Base-by-base conservation (phyloP, 2,329 filamentous ascomycete genomes). In the Bipolaris bicolor region DNA sequence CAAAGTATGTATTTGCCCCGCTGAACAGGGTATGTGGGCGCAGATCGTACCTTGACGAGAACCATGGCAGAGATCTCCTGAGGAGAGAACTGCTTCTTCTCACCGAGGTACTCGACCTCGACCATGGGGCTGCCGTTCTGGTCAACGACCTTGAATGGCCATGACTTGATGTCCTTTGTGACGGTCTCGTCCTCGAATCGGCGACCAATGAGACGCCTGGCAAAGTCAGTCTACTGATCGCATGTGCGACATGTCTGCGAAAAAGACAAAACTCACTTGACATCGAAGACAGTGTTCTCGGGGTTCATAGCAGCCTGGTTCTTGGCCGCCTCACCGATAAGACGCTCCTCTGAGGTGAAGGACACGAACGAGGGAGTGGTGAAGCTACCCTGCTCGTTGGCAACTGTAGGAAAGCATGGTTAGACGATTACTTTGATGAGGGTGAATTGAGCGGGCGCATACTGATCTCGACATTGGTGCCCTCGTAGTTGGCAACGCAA, bases 291-390 rank as follows among this genome's bases (percentile, higher is more conserved):
- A 73, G 95, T 99, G 86, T 98, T 98, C 79, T 82, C 82, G 65
- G 95, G 95, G 91, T 99, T 99, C 92, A 98, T 97, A 77, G 95
- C 94, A 78, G 94, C 95, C 88, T 97, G 93, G 87, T 99, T 99
- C 91, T 98, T 99, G 78, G 95, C 95, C 62, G 95, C 94, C 87
- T 98, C 95, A 86, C 95, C 95, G 78, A 98, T 98, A 83, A 99
- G 85, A 82, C 95, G 93, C 87, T 99, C 95, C 85, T 97, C 92
- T 76, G 94, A 89, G 79, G 92, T 97, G 88, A 99, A 99, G 74
- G 92, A 96, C 79, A 99, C 95, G 86, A 97, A 99, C 57, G 95
- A 98, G 70, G 95, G 95, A 66, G 95, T 98, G 78, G 95, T 98
- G 84, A 97, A 97, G 84, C 88, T 93, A 87, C 94, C 94, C 89